Conservation (phyloP, 164 flowering plant species). For the Chimonanthus praecox region DNA sequence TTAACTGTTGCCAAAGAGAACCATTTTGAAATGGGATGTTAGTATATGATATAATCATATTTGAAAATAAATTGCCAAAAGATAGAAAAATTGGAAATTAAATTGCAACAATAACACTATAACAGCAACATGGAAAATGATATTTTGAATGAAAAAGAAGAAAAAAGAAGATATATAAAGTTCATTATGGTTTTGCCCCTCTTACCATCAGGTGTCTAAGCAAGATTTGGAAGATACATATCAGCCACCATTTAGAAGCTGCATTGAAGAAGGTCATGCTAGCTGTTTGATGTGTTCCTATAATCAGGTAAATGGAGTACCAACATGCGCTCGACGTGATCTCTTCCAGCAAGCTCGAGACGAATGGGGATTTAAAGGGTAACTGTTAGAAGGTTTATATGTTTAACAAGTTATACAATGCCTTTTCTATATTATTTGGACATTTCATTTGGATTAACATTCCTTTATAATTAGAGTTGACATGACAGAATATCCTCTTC, state of each 20-base stretch:
- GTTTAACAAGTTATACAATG: background rate
- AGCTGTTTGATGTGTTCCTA: constrained; percentile 98
- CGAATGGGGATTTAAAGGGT: constrained; percentile 93
- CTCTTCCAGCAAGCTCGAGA: constrained; percentile 56
- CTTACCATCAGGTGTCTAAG: constrained; percentile 49
- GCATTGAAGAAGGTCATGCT: constrained; percentile 76
- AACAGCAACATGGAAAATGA: no score
- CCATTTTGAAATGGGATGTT: no score
- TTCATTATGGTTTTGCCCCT: background rate
- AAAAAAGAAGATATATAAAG: no score
- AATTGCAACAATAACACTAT: no score
- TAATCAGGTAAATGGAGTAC: constrained; percentile 80
- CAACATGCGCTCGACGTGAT: constrained; percentile 61
- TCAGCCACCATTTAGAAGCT: constrained; percentile 79
- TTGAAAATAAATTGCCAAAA: no score
- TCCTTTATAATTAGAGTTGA: no score
- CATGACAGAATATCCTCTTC: no score
- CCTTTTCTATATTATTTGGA: background rate
- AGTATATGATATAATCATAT: no score
- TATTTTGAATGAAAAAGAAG: no score
- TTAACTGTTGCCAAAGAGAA: no score
- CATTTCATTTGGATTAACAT: no score
- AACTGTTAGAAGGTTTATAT: constrained; percentile 6
- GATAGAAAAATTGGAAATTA: no score
- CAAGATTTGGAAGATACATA: constrained; percentile 88